Evolutionary conservation across 176 grass and related monocot genomes (phyloP).

Genomic region (Urochloa ruziziensis): DNA sequence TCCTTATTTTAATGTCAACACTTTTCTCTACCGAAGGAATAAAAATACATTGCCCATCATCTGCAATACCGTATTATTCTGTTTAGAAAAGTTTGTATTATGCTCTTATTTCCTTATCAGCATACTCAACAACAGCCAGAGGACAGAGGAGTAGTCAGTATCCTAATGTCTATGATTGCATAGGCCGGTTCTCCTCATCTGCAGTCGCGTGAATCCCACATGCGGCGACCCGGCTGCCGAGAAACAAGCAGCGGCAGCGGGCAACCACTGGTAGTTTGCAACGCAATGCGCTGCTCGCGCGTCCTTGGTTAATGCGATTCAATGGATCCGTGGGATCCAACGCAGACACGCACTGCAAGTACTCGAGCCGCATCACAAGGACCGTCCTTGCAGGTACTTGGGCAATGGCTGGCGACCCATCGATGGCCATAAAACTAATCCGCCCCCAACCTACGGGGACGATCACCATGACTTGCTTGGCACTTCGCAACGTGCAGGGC

Average conservation of each 20-base stretch:
- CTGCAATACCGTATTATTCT: background rate
- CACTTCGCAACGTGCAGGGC: constrained; percentile 42
- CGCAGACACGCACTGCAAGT: background rate
- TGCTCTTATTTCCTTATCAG: background rate
- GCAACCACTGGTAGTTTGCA: constrained; percentile 12
- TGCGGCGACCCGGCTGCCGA: constrained; percentile 39
- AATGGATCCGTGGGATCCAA: constrained; percentile 36
- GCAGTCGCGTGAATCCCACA: constrained; percentile 24
- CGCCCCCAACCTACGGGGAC: constrained; percentile 13
- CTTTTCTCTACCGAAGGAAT: background rate
- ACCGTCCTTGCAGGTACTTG: constrained; percentile 57
- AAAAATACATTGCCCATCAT: background rate
- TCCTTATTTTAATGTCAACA: background rate
- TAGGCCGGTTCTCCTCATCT: background rate
- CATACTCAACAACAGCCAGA: background rate
- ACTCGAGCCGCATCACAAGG: constrained; percentile 36
- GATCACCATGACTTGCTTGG: constrained; percentile 34
- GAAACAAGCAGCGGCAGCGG: constrained; percentile 3
- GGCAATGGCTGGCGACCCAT: constrained; percentile 27
- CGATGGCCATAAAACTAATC: constrained; percentile 38
- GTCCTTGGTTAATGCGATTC: background rate
- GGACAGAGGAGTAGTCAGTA: background rate
- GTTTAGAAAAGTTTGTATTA: background rate
- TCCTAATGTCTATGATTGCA: background rate
- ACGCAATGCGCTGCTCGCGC: background rate